Conservation (phyloP, 2,329 filamentous ascomycete genomes). For the Pezicula neosporulosa region DNA sequence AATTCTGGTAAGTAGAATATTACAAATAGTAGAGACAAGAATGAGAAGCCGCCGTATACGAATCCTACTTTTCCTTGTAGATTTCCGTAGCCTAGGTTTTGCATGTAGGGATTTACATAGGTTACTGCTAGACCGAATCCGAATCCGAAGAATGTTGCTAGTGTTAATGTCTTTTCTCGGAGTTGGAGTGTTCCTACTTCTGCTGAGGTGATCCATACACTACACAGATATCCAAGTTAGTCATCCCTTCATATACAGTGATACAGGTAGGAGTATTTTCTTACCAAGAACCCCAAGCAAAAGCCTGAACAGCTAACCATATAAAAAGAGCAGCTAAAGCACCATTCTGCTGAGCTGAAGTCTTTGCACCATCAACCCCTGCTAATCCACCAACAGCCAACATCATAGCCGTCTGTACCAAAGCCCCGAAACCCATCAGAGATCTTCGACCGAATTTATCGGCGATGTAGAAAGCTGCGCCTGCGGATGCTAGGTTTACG, state of each 20-base stretch:
- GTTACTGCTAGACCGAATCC: slow-evolving; percentile 23
- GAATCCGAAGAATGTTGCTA: slow-evolving; percentile 10
- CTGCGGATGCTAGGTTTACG: slow-evolving; percentile 8
- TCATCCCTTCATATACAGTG: slow-evolving; percentile 1
- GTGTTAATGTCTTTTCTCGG: slow-evolving; percentile 11
- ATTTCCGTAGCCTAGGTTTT: slow-evolving; percentile 19
- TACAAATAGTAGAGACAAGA: slow-evolving; percentile 29
- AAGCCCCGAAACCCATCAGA: neutral
- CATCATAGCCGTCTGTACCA: slow-evolving; percentile 7
- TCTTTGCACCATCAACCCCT: slow-evolving; percentile 3
- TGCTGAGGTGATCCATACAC: slow-evolving; percentile 15
- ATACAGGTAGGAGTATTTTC: neutral
- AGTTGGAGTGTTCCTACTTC: slow-evolving; percentile 13
- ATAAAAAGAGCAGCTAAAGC: slow-evolving; percentile 12
- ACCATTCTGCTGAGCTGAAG: slow-evolving; percentile 5
- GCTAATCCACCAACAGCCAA: slow-evolving; percentile 7
- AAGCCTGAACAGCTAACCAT: slow-evolving; percentile 12
- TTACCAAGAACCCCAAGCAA: slow-evolving; percentile 13
- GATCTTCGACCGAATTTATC: neutral
- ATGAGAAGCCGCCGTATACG: slow-evolving; percentile 30
- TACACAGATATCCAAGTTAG: slow-evolving; percentile 4
- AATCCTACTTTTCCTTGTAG: slow-evolving; percentile 36
- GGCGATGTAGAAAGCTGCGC: slow-evolving; percentile 1
- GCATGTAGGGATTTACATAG: slow-evolving; percentile 33
- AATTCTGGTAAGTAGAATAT: slow-evolving; percentile 34